Evolutionary conservation across 1,139 yeast genomes (phyloP).

Genomic region (Saccharomyces hybrid): DNA sequence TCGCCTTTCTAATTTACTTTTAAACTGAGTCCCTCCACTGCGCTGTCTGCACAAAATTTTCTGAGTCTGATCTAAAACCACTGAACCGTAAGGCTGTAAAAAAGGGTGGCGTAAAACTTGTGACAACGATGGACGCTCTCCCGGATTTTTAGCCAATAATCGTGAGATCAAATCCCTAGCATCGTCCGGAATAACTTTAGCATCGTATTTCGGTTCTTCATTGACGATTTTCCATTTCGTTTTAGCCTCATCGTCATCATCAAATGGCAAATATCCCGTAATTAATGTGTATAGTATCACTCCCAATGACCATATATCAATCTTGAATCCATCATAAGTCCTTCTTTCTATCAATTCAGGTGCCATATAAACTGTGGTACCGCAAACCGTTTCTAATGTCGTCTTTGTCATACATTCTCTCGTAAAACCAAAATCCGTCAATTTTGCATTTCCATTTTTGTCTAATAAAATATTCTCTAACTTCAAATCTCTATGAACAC

Average conservation of each 20-base stretch:
- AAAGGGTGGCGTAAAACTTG: constrained; percentile 60
- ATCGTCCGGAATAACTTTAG: constrained; percentile 40
- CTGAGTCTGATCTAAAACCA: constrained; percentile 38
- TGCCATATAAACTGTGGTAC: constrained; percentile 95
- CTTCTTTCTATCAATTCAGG: constrained; percentile 68
- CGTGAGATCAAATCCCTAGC: constrained; percentile 44
- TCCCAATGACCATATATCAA: constrained; percentile 92
- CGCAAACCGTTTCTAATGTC: constrained; percentile 80
- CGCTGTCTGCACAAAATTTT: constrained; percentile 39
- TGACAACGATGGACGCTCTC: constrained; percentile 50
- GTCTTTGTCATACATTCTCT: constrained; percentile 58
- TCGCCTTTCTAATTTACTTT: constrained; percentile 55
- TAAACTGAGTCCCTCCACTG: constrained; percentile 40
- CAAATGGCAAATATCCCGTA: constrained; percentile 87
- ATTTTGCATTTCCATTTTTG: constrained; percentile 58
- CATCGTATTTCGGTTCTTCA: constrained; percentile 46
- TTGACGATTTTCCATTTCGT: constrained; percentile 56
- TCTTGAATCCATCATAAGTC: constrained; percentile 71
- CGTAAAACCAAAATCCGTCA: constrained; percentile 92
- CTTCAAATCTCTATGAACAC: constrained; percentile 87
- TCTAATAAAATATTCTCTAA: constrained; percentile 78
- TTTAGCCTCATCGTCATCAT: constrained; percentile 61
- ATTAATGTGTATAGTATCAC: constrained; percentile 84
- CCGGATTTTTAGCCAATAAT: constrained; percentile 62
- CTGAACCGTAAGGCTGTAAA: constrained; percentile 43